Evolutionary conservation across 176 grass and related monocot species (phyloP).

Genomic region (Thalia dealbata): DNA sequence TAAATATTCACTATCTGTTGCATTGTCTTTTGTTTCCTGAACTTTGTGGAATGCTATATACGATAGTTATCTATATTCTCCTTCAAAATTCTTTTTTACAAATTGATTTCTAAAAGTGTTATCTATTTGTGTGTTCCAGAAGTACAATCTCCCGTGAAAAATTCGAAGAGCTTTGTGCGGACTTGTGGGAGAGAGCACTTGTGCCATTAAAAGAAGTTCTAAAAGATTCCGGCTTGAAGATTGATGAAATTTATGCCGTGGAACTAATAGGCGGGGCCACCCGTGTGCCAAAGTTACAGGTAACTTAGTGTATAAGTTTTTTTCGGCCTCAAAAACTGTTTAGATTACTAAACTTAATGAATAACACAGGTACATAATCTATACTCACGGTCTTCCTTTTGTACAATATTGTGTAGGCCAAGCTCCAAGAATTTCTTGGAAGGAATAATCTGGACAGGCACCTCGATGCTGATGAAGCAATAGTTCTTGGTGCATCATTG

Average conservation of each 20-base stretch:
- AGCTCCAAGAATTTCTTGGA: constrained; percentile 85
- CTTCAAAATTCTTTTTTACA: not conserved
- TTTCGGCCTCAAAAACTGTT: too few species aligned
- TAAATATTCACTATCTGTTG: too few species aligned
- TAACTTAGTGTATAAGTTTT: constrained; percentile 16
- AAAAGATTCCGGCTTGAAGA: constrained; percentile 58
- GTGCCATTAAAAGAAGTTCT: constrained; percentile 85
- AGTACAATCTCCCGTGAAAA: constrained; percentile 96
- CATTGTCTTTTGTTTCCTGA: too few species aligned
- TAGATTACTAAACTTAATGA: too few species aligned
- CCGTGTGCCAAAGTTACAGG: constrained; percentile 89
- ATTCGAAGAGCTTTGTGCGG: constrained; percentile 95
- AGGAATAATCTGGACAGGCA: constrained; percentile 71
- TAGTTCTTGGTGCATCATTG: constrained; percentile 88
- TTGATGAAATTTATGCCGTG: constrained; percentile 86
- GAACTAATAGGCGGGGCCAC: constrained; percentile 96
- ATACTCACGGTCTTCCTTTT: not conserved
- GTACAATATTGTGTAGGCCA: constrained; percentile 39
- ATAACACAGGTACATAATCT: not conserved
- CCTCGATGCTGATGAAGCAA: constrained; percentile 98
- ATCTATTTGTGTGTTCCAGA: constrained; percentile 30
- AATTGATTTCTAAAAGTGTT: not conserved
- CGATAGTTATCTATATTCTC: not conserved
- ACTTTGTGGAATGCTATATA: not conserved
- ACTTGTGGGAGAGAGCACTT: constrained; percentile 88